These are phyloP conservation scores for Septoria petroselini DNA, from an alignment of 2,329 filamentous ascomycete species.

Conservation along the genomic window DNA sequence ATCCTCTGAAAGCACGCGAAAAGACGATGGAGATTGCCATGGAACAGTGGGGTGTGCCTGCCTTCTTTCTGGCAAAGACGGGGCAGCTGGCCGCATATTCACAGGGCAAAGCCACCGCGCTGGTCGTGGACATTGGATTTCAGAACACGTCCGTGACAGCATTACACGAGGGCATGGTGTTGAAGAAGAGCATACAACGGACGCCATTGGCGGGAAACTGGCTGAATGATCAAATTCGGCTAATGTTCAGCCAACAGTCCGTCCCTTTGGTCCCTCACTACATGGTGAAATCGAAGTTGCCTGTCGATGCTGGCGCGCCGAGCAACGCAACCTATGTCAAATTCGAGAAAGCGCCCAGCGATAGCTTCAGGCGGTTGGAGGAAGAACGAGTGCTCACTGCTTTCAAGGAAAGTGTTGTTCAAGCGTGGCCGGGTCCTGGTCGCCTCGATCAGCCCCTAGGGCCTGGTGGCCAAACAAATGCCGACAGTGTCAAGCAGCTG, in stretches of 20 bases:
- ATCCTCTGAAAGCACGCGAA: slow-evolving; percentile 79
- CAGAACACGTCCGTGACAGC: slow-evolving; percentile 85
- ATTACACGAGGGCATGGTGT: slow-evolving; percentile 88
- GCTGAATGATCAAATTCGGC: slow-evolving; percentile 82
- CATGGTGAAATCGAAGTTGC: slow-evolving; percentile 79
- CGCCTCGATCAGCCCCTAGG: slow-evolving; percentile 51
- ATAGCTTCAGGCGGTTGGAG: slow-evolving; percentile 76
- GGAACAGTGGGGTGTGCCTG: slow-evolving; percentile 93
- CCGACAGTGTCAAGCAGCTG: slow-evolving; percentile 69
- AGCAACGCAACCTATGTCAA: slow-evolving; percentile 71
- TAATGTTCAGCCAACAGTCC: slow-evolving; percentile 68
- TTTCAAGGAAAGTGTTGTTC: slow-evolving; percentile 96
- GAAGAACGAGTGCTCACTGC: slow-evolving; percentile 91
- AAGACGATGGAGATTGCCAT: slow-evolving; percentile 95
- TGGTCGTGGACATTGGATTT: slow-evolving; percentile 89
- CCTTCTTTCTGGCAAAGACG: slow-evolving; percentile 87
- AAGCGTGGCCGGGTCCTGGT: slow-evolving; percentile 82
- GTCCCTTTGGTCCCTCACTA: slow-evolving; percentile 81
- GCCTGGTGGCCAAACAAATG: slow-evolving; percentile 58
- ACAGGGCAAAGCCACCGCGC: slow-evolving; percentile 84
- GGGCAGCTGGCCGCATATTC: slow-evolving; percentile 90
- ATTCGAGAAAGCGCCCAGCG: slow-evolving; percentile 59
- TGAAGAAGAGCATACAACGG: slow-evolving; percentile 78
- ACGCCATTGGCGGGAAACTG: slow-evolving; percentile 85
- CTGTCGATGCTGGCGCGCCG: slow-evolving; percentile 80